Percentiles rank a stretch among this genome's conserved stretches.
Evolutionary conservation across 805 yeast species (phyloP).

Genomic region (Ogataea nonfermentans): DNA sequence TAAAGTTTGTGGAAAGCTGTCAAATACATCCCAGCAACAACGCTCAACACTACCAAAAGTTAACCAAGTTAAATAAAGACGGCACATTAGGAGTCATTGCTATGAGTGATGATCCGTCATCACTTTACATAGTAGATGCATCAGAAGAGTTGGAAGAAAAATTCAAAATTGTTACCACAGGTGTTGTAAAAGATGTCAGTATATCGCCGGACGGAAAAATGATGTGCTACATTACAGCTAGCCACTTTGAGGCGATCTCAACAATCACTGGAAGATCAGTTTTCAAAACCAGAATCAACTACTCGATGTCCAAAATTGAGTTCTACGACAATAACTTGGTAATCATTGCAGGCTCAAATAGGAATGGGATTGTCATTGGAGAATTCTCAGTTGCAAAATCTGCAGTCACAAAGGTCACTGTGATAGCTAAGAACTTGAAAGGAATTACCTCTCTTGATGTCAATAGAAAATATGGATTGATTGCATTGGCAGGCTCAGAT

Average conservation of each 20-base stretch:
- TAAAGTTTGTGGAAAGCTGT: slow-evolving; percentile 57
- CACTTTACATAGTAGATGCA: slow-evolving; percentile 59
- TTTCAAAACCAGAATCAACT: slow-evolving; percentile 28
- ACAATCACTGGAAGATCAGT: slow-evolving; percentile 45
- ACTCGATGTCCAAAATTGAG: slow-evolving; percentile 31
- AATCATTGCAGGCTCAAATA: slow-evolving; percentile 44
- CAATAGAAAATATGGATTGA: slow-evolving; percentile 36
- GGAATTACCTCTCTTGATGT: slow-evolving; percentile 57
- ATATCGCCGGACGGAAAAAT: slow-evolving; percentile 66
- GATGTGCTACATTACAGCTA: slow-evolving; percentile 60
- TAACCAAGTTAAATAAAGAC: slow-evolving; percentile 55
- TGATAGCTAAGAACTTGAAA: slow-evolving; percentile 47
- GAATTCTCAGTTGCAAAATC: slow-evolving; percentile 44
- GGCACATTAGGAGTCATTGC: slow-evolving; percentile 66
- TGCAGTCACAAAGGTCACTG: slow-evolving; percentile 40
- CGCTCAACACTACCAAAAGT: slow-evolving; percentile 61
- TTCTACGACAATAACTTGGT: slow-evolving; percentile 35
- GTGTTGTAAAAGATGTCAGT: slow-evolving; percentile 62
- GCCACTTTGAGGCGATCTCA: slow-evolving; percentile 50
- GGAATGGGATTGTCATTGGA: slow-evolving; percentile 44
- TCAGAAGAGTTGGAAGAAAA: slow-evolving; percentile 48
- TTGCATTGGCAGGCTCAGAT: slow-evolving; percentile 64
- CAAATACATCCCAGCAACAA: slow-evolving; percentile 52
- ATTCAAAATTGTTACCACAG: slow-evolving; percentile 50
- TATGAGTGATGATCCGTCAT: slow-evolving; percentile 64